Base-by-base conservation (phyloP, 768 basidiomycete genomes). In the Cantharellus cinnabarinus region DNA sequence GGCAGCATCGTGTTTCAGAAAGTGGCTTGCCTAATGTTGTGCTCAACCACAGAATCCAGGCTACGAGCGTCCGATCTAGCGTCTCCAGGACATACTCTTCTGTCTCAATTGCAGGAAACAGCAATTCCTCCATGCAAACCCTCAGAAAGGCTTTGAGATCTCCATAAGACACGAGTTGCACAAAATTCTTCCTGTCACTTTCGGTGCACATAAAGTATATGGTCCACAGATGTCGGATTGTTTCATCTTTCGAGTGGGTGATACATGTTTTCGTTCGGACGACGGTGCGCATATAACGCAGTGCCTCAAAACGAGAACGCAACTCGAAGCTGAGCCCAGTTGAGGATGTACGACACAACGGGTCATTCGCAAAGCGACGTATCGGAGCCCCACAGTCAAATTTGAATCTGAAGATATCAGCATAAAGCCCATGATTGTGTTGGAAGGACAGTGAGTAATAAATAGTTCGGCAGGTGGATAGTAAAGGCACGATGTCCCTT, bases 151-250 rank as follows among this genome's bases (percentile, higher is more conserved):
- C 1, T 5, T 35, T 5, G 7, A 57, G 34, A 10, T 42, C 15
- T 1, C 38, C 56, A 42, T 57, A 57, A 7, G 5, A 14, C 2
- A 29, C 20, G 5, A 62, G 39, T n/a, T 61, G 54, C 20, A 37
- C 14, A 20, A 20, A 15, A 35, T 62, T 62, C 39, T 48, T 41
- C 7, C 61, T 53, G 39, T 62, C 61, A 56, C 56, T 62, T 41
- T 62, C 61, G 38, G 55, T 62, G n/a, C 53, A 35, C 61, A 62
- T 62, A 29, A 62, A 35, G 52, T 50, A 62, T 14, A 51, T 50
- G 41, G 59, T 61, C 61, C 61, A 62, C 37, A 57, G 41, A 42
- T 57, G 40, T 5, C 14, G 34, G 10, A 57, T 14, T 15, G 41
- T 37, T 14, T 57, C 56, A 2, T 57, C 56, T 14, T 57, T 10